Evolutionary conservation across 148 eudicot genomes (phyloP), one percentile per base, ranked within the genome.

Genomic region (Rhododendron vialii): DNA sequence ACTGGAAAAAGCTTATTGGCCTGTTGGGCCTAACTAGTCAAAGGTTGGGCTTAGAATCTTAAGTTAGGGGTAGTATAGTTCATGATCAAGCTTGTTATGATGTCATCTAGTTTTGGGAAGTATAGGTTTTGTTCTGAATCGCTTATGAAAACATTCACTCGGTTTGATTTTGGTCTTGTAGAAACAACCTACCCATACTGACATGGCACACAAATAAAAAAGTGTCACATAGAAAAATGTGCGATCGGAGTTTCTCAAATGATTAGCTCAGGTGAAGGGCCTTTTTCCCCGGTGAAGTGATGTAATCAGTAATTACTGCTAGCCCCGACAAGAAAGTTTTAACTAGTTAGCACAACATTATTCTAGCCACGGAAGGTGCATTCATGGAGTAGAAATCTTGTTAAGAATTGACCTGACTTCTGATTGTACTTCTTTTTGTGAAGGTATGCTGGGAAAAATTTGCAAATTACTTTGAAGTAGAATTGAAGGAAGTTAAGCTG

Each of bases 401-500:
- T 30, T 47, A 41, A 33, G 3, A 71, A n/a, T 15, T 71, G 24
- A 65, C 28, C 30, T 2, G 2, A 20, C 33, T 65, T 47, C 1
- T 36, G 9, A 18, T n/a, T n/a, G 2, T 43, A n/a, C 47, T 22
- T 80, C 10, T 30, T 1, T 77, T 9, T 47, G 26, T 84, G 47
- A 30, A 84, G 85, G 85, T 84, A 10, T 84, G 85, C 65, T 84
- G 85, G 85, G 85, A 84, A 50, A 84, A 84, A 24, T 84, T 84
- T 73, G 85, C 85, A 84, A 84, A 84, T 33, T 84, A 84, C 80
- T 84, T 84, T 69, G 85, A 84, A 50, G 85, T 84, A 61, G 80
- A 84, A 17, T 35, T 84, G 85, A 84, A 73, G 80, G 85, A 84
- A 73, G 80, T 73, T 13, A 84, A 84, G 80, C 85, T 84, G 61